Evolutionary conservation across 2,329 filamentous ascomycete species (phyloP).

Genomic region (Pseudogymnoascus sp.): DNA sequence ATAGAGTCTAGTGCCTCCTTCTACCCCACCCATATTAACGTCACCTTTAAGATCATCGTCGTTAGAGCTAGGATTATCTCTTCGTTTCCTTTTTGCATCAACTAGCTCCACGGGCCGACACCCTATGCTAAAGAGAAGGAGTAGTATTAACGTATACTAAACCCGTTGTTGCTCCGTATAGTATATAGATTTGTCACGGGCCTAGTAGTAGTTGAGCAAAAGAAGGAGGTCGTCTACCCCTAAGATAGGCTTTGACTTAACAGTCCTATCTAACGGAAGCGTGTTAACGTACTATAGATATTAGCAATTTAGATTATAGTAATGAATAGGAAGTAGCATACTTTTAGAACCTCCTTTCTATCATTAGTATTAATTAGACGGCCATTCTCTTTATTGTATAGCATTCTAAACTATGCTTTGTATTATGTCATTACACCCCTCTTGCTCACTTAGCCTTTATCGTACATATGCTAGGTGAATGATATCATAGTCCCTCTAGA

Average conservation of each 20-base stretch:
- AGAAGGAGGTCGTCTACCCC: constrained; percentile 20
- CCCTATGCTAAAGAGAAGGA: constrained; percentile 16
- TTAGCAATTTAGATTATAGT: constrained; percentile 8
- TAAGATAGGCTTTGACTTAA: constrained; percentile 17
- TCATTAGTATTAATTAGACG: constrained; percentile 9
- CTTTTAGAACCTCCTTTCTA: constrained; percentile 12
- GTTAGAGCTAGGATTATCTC: constrained; percentile 9
- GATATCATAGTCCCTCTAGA: constrained; percentile 10
- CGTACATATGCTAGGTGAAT: constrained; percentile 11
- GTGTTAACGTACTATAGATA: constrained; percentile 15
- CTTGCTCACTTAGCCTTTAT: constrained; percentile 8
- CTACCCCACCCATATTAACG: neutral
- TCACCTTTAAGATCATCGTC: constrained; percentile 1
- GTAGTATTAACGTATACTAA: constrained; percentile 13
- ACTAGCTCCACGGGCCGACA: constrained; percentile 20
- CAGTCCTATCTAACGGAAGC: constrained; percentile 14
- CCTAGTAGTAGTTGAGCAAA: constrained; percentile 16
- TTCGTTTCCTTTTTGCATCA: constrained; percentile 15
- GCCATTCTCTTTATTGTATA: constrained; percentile 15
- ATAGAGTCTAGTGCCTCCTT: neutral
- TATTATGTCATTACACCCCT: constrained; percentile 11
- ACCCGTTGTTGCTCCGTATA: constrained; percentile 17
- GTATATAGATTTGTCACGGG: constrained; percentile 20
- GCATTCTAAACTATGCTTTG: constrained; percentile 13
- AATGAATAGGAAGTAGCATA: constrained; percentile 10